A percentile compares a stretch with the other conserved stretches of the same genome.
These are phyloP conservation scores for Loxodes magnus DNA, from an alignment of 73 alveolate species.

Conservation along the genomic window DNA sequence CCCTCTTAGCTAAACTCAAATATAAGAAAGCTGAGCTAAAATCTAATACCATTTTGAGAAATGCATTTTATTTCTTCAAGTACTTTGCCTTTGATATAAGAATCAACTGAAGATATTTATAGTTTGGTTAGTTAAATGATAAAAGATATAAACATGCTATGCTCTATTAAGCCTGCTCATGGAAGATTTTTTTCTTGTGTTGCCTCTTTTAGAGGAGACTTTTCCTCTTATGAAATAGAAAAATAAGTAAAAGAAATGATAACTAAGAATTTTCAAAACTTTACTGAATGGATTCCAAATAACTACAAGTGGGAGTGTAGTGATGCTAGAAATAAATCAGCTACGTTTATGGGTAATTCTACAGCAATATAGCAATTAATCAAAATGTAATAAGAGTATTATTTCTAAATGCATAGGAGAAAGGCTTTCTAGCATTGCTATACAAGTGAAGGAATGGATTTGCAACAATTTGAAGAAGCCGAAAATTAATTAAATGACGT, in stretches of 20 bases:
- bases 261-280: conserved; percentile 86
- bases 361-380: conserved; percentile 60
- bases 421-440: conserved; percentile 87
- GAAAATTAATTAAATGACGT: conserved; percentile 93
- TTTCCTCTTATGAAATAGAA: conserved; percentile 91
- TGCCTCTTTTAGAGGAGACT: conserved; percentile 97
- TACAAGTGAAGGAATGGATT: conserved; percentile 83
- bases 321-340: conserved; percentile 65
- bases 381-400: conserved; percentile 68
- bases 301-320: conserved; percentile 83
- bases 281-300: conserved; percentile 95
- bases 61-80: conserved; percentile 99
- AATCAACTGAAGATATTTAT: conserved; percentile 93
- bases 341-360: conserved; percentile 62
- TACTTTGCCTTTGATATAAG: conserved; percentile 97
- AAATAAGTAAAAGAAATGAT: conserved; percentile 88
- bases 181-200: conserved; percentile 92
- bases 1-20: conserved; percentile 96
- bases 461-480: conserved; percentile 86
- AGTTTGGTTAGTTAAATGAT: conserved; percentile 98
- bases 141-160: conserved; percentile 98
- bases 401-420: conserved; percentile 78
- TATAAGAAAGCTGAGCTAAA: conserved; percentile 93
- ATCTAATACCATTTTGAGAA: conserved; percentile 98
- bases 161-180: conserved; percentile 96